Base-by-base conservation (phyloP, 2,329 filamentous ascomycete species). In the Didymella segeticola region DNA sequence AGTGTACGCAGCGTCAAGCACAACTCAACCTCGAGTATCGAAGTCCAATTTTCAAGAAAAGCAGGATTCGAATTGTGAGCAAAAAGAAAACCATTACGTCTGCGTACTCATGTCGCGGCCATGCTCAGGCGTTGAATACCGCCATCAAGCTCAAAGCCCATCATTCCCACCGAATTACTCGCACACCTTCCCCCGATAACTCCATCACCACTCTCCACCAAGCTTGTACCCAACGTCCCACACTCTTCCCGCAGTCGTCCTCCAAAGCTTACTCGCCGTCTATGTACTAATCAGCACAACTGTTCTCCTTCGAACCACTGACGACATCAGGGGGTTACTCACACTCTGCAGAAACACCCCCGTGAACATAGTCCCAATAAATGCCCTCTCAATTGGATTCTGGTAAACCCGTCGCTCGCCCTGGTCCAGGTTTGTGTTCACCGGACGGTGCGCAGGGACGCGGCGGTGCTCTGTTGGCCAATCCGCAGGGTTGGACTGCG, bases 151-250 rank as follows among this genome's bases (percentile, higher is more conserved):
- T 17, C 6, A 14, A 33, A 17, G 6, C 19, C 15, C 4, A 19
- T 9, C 3, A 29, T 7, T 19, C 31, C n/a, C n/a, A 14, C 6
- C 19, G 6, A n/a, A n/a, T n/a, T n/a, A n/a, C n/a, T n/a, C n/a
- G n/a, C n/a, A n/a, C n/a, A n/a, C n/a, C n/a, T n/a, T n/a, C n/a
- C n/a, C n/a, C n/a, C n/a, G n/a, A n/a, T n/a, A n/a, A n/a, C n/a
- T 10, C 25, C 20, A 27, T 66, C 50, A 80, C 65, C 74, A 82
- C 65, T 86, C 83, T 11, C 83, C 83, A 10, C 84, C 83, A 51
- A 86, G 70, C 26, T 79, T 76, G 61, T 83, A 83, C 26, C 75
- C 75, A 43, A 84, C 67, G 54, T 80, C 73, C 62, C 81, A 81
- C 9, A 83, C 54, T 53, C 67, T 79, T 0, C 82, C 82, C 2